phyloP scores from a whole-genome alignment of 2,329 filamentous ascomycete species.

The Pseudogymnoascus sp. region DNA sequence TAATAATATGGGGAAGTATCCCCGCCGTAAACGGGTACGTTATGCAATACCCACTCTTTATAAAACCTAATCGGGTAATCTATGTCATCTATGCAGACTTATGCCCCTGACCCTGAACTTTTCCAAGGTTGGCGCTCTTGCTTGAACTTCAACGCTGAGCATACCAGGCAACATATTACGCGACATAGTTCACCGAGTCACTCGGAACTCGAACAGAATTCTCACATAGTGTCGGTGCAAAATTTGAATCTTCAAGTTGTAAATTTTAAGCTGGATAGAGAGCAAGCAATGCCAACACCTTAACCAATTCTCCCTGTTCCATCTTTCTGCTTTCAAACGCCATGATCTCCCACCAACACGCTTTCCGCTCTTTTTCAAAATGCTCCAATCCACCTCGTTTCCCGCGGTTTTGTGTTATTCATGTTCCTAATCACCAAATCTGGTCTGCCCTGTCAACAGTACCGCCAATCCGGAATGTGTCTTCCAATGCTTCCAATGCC shows the following conservation, averaged over 20 bases:
- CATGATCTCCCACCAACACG: not conserved
- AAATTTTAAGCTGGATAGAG: not conserved
- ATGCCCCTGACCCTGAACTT: not conserved
- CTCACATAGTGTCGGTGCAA: not conserved
- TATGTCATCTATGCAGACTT: not conserved
- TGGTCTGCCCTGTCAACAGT: not conserved
- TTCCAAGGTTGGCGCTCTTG: not conserved
- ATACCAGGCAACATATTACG: not conserved
- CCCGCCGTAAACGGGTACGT: not conserved
- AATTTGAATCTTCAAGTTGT: not conserved
- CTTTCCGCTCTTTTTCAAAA: not conserved
- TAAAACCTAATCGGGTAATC: not conserved
- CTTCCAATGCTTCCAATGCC: not conserved
- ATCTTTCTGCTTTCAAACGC: not conserved
- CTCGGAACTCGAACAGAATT: not conserved
- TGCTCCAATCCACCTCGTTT: not conserved
- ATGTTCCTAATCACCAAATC: not conserved
- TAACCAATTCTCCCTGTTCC: not conserved
- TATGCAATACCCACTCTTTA: not conserved
- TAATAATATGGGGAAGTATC: not conserved
- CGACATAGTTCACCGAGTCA: not conserved
- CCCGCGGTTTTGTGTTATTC: not conserved
- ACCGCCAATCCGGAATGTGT: not conserved
- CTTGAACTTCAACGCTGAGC: not conserved
- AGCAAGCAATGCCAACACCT: not conserved